phyloP scores from a whole-genome alignment of 495 filamentous ascomycete genomes.

The Parmelia sp. region DNA sequence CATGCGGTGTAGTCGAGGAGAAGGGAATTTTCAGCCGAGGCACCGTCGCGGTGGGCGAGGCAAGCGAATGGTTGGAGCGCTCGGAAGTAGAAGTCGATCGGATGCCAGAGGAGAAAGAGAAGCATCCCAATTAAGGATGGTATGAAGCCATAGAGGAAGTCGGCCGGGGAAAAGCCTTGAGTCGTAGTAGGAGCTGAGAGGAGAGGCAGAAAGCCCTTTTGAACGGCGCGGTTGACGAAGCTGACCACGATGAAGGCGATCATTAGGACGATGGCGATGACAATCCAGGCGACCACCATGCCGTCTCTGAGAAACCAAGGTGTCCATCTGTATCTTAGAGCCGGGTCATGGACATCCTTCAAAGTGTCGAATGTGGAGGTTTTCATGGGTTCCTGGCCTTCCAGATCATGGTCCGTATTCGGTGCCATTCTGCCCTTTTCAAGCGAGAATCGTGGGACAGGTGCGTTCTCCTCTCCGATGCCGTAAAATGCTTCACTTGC shows the following conservation, averaged over 20 bases:
- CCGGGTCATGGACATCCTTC: slow-evolving; percentile 41
- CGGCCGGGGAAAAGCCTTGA: slow-evolving; percentile 70
- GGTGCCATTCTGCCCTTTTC: slow-evolving; percentile 39
- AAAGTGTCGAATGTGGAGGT: slow-evolving; percentile 31
- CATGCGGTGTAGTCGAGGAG: slow-evolving; percentile 66
- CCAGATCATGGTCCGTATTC: slow-evolving; percentile 37
- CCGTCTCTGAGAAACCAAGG: slow-evolving; percentile 69
- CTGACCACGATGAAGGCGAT: slow-evolving; percentile 69
- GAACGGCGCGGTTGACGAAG: slow-evolving; percentile 63
- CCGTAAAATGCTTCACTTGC: slow-evolving; percentile 57
- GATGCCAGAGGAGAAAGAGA: slow-evolving; percentile 69
- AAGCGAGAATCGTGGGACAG: slow-evolving; percentile 50
- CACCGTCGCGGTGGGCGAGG: slow-evolving; percentile 52
- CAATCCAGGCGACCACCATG: slow-evolving; percentile 56
- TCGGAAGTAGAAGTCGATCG: slow-evolving; percentile 68
- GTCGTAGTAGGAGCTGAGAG: slow-evolving; percentile 54
- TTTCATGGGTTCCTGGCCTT: slow-evolving; percentile 32
- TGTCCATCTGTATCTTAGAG: slow-evolving; percentile 58
- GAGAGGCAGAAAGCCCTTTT: slow-evolving; percentile 62
- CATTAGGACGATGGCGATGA: slow-evolving; percentile 58
- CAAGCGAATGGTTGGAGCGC: slow-evolving; percentile 69
- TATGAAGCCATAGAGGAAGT: slow-evolving; percentile 84
- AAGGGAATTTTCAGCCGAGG: slow-evolving; percentile 59
- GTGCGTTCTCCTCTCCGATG: slow-evolving; percentile 54
- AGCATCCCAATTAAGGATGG: slow-evolving; percentile 69